Percentiles rank a stretch among this genome's conserved stretches.
Conservation (phyloP, 2,329 filamentous ascomycete species). For the Ceratocystis albifundus region DNA sequence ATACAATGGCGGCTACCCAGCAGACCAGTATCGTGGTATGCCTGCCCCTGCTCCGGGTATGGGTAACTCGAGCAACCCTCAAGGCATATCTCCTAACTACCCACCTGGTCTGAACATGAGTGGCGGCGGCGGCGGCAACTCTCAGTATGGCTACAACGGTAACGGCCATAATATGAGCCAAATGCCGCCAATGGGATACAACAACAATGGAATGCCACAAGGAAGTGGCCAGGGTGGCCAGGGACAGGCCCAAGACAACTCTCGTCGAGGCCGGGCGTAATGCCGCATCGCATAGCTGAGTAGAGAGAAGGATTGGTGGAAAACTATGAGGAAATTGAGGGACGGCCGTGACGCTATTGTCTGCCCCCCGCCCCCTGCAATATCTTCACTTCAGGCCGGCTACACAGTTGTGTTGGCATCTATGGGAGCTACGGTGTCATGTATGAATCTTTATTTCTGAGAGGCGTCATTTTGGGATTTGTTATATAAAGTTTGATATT, state of each 20-base stretch:
- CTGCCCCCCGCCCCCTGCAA: too few species aligned
- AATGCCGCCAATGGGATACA: constrained; percentile 37
- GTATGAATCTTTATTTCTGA: constrained; percentile 6
- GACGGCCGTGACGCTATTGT: too few species aligned
- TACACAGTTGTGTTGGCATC: background rate
- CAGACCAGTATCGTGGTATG: constrained; percentile 45
- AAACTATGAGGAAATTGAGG: too few species aligned
- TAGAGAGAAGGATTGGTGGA: background rate
- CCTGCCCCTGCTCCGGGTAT: constrained; percentile 34
- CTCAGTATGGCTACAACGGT: constrained; percentile 33
- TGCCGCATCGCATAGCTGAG: background rate
- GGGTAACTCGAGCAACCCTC: constrained; percentile 39
- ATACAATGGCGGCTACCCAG: constrained; percentile 39
- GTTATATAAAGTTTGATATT: background rate
- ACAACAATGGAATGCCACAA: constrained; percentile 29
- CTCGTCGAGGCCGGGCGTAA: constrained; percentile 13
- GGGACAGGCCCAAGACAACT: constrained; percentile 14
- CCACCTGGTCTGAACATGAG: constrained; percentile 41
- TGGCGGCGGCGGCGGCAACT: too few species aligned
- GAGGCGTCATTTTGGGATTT: constrained; percentile 8
- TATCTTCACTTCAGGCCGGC: too few species aligned
- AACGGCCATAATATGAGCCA: constrained; percentile 38
- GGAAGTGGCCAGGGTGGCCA: constrained; percentile 35
- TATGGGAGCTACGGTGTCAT: background rate
- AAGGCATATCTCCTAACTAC: constrained; percentile 34